Base-by-base conservation (phyloP, 2,329 filamentous ascomycete genomes). In the Elsinoe ampelina region DNA sequence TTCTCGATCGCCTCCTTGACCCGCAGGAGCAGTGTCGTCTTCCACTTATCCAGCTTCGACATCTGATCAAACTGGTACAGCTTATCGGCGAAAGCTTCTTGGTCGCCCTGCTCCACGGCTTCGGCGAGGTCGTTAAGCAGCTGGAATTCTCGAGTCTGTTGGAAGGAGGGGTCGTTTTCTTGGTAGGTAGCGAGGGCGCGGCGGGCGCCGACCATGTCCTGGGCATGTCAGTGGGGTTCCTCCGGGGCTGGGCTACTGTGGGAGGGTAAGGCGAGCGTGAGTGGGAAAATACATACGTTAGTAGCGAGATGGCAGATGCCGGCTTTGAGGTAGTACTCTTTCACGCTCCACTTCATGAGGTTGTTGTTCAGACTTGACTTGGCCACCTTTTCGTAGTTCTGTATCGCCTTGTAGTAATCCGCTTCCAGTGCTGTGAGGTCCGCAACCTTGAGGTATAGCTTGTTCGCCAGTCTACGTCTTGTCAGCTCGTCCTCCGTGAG, bases 31-130 rank as follows among this genome's bases (percentile, higher is more conserved):
- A 95, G 76, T 32, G 86, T 88, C 52, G 88, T 95, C 85, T 96
- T 95, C 92, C 92, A 97, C 76, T 92, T 93, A 69, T 96, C 91
- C 67, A 97, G 75, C 77, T 93, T 93, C 75, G 85, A 93, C 75
- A 95, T 79, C 75, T 95, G 88, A 70, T 96, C 90, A 68, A 83
- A 97, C 70, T 92, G 84, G 77, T 87, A 95, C 61, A 93, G 73
- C 70, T 91, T 90, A 67, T 95, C 89, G 19, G 86, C 82, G 66
- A 95, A 97, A 60, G 80, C 77, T 65, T 95, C 89, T 70, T 87
- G 85, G 65, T 95, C 88, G 57, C 85, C 84, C 32, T 82, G 79
- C 67, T 93, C 85, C 58, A 95, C 79, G 3, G 87, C 82, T 59
- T 86, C 83, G 32, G 82, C 75, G 36, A 97, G 76, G 69, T 96